Evolutionary conservation across 164 flowering plant species (phyloP), one percentile per base, ranked within the genome.

Genomic region (Sedum album): DNA sequence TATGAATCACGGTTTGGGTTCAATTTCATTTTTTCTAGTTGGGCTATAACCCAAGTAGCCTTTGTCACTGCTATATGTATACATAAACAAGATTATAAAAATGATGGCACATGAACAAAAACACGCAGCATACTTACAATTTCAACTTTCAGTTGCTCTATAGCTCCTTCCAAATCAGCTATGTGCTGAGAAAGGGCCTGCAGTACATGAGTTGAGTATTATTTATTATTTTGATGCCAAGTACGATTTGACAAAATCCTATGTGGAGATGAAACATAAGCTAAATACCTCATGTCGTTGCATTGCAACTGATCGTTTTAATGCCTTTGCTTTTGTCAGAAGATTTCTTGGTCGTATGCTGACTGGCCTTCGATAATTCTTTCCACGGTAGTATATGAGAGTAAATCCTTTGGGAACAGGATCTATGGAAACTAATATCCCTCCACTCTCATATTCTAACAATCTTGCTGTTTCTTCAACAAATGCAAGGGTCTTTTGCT

Each of bases 141-240:
- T 76, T 90, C 89, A 53, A 72, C 64, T 68, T 71, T 84, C 83
- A 84, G 85, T 72, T 87, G 82, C 74, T 87, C 86, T 41, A 88
- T 88, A 71, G 79, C 84, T 57, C 65, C 74, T 82, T 91, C 97
- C 84, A 94, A 73, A 71, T 91, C 97, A 48, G 85, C 67, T 61
- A 94, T 91, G 78, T 91, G 97, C 83, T 90, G 88, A 77, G 91
- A 83, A 60, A 94, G 91, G 77, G 96, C 99, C 99, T 94, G 86
- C 77, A 85, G 23, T 17, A 67, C 36, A 63, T 10, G 53, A 68
- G 5, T 26, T 57, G 20, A 30, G 1, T 30, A 57, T 28, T 57
- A 57, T 57, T 57, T 20, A 11, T 57, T 28, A 1, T 57, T 28
- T 26, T 25, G 31, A 13, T 13, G 33, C n/a, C 62, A 28, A 3